These are phyloP conservation scores for Saccharomycopsis hybrid DNA, from an alignment of 1,139 yeast genomes.

Conservation along the genomic window DNA sequence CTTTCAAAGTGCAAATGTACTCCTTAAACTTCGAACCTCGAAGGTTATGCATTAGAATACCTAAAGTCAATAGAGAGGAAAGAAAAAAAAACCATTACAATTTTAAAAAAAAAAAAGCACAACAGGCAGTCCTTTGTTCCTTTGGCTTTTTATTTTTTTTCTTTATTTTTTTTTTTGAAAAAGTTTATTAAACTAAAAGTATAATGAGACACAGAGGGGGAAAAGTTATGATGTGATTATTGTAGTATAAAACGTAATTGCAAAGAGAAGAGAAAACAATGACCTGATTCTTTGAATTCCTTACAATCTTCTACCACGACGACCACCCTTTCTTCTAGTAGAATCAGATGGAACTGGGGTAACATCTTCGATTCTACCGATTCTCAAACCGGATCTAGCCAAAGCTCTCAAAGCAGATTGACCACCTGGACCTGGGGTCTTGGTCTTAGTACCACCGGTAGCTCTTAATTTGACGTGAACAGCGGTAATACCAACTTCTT, in stretches of 20 bases:
- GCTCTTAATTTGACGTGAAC: constrained; percentile 99
- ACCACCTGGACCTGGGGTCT: constrained; percentile 99
- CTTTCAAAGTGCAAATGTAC: too few relatives aligned
- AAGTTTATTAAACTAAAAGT: constrained; percentile 1
- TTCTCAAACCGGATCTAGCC: constrained; percentile 99
- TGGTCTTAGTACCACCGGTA: constrained; percentile 99
- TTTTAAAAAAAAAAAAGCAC: too few relatives aligned
- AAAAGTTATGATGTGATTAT: background rate
- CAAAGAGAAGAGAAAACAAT: too few relatives aligned
- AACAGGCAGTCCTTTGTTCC: too few relatives aligned
- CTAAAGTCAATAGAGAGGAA: too few relatives aligned
- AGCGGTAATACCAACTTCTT: constrained; percentile 99
- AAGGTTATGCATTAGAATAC: too few relatives aligned
- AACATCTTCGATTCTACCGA: constrained; percentile 99
- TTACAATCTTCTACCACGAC: constrained; percentile 99
- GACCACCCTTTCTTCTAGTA: constrained; percentile 99
- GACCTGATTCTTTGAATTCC: background rate
- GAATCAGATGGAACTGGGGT: constrained; percentile 99
- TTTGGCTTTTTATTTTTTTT: too few relatives aligned
- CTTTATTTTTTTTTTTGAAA: background rate
- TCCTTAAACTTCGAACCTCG: too few relatives aligned
- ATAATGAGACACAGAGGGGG: background rate
- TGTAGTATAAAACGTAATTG: background rate
- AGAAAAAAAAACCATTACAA: too few relatives aligned
- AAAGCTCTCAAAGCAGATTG: constrained; percentile 99